Evolutionary conservation across 1,139 yeast genomes (phyloP).

Genomic region (Arxiozyma heterogenica): DNA sequence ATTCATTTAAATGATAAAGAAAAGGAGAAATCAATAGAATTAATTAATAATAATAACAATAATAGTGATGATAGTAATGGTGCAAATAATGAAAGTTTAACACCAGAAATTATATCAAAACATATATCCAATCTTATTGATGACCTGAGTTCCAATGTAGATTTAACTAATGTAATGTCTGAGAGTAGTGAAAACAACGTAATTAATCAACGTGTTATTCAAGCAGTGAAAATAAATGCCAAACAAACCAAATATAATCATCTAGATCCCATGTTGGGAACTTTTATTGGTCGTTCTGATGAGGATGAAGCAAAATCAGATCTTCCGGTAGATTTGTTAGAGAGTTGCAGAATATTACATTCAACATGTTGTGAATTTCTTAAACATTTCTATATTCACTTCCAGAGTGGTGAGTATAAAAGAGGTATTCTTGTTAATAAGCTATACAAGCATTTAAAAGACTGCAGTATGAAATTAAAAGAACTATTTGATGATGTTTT

Average conservation of each 20-base stretch:
- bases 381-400: slow-evolving; percentile 61
- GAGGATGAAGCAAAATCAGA: slow-evolving; percentile 23
- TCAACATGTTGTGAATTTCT: slow-evolving; percentile 63
- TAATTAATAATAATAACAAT: slow-evolving; percentile 21
- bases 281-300: slow-evolving; percentile 20
- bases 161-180: slow-evolving; percentile 22
- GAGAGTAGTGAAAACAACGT: slow-evolving; percentile 17
- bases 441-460: slow-evolving; percentile 40
- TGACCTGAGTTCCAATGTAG: slow-evolving; percentile 17
- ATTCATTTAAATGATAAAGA: slow-evolving; percentile 39
- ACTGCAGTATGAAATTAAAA: slow-evolving; percentile 31
- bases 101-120: slow-evolving; percentile 5
- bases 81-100: slow-evolving; percentile 26
- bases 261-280: slow-evolving; percentile 24
- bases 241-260: slow-evolving; percentile 42
- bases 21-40: slow-evolving; percentile 13
- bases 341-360: slow-evolving; percentile 44
- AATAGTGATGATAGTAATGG: background rate
- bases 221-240: slow-evolving; percentile 48
- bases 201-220: slow-evolving; percentile 32
- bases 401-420: slow-evolving; percentile 47
- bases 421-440: slow-evolving; percentile 40
- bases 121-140: slow-evolving; percentile 36
- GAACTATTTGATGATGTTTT: slow-evolving; percentile 24
- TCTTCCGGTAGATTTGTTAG: slow-evolving; percentile 30